Conservation (phyloP, 768 basidiomycete species). For the Leucocoprinus birnbaumii region DNA sequence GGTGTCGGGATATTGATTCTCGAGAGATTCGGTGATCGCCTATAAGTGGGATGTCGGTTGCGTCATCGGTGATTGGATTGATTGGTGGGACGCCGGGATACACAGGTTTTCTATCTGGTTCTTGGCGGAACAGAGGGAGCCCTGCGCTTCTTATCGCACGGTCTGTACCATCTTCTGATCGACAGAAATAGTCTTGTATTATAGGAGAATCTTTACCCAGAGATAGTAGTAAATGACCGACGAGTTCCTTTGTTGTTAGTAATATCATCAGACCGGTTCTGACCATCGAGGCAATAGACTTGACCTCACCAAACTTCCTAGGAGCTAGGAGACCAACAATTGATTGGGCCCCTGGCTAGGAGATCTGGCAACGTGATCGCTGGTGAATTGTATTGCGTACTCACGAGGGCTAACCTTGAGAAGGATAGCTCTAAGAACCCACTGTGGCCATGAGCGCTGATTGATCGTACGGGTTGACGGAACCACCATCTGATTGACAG, state of each 20-base stretch:
- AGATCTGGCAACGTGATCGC: slow-evolving; percentile 37
- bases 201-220: no score
- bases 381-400: no score
- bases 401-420: no score
- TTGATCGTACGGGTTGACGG: no score
- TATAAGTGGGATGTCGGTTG: slow-evolving; percentile 24
- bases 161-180: slow-evolving; percentile 52
- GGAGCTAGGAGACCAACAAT: slow-evolving; percentile 30
- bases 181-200: slow-evolving; percentile 48
- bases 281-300: slow-evolving; percentile 30
- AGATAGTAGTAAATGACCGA: no score
- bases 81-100: slow-evolving; percentile 51
- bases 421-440: no score
- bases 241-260: no score
- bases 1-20: slow-evolving; percentile 34
- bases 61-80: no score
- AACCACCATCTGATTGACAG: no score
- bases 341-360: slow-evolving; percentile 19
- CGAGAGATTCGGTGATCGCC: slow-evolving; percentile 39
- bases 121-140: slow-evolving; percentile 29
- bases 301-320: slow-evolving; percentile 25
- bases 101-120: slow-evolving; percentile 25
- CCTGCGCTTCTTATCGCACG: slow-evolving; percentile 29
- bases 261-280: slow-evolving; percentile 30
- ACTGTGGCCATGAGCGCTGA: no score